Evolutionary conservation across 1,139 yeast genomes (phyloP).

Genomic region (Ogataea hybrid): DNA sequence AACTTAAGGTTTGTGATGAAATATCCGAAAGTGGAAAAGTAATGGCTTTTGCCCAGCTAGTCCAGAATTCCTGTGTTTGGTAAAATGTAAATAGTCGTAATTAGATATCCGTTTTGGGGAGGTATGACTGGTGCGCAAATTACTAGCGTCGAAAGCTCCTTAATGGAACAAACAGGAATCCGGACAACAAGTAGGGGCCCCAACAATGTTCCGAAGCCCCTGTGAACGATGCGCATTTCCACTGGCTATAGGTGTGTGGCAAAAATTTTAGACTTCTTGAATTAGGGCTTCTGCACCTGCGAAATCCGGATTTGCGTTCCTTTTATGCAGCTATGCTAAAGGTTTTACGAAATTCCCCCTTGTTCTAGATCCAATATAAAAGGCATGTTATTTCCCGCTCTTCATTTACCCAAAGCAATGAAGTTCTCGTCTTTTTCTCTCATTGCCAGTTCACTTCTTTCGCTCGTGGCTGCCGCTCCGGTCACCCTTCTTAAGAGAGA

Average conservation of each 20-base stretch:
- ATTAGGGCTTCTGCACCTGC: slow-evolving; percentile 3
- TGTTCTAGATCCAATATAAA: slow-evolving; percentile 3
- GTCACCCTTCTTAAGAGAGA: slow-evolving; percentile 24
- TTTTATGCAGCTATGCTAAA: slow-evolving; percentile 1
- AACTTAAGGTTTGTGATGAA: not conserved
- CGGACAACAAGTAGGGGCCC: not conserved
- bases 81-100: not conserved
- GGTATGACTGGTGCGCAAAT: not conserved
- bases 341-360: slow-evolving; percentile 6
- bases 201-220: not conserved
- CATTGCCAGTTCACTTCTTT: slow-evolving; percentile 4
- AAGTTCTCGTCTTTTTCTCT: slow-evolving; percentile 8
- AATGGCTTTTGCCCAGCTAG: not conserved
- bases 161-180: not conserved
- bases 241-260: not conserved
- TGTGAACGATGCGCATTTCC: not conserved
- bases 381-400: not conserved
- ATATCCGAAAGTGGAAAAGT: not conserved
- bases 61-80: not conserved
- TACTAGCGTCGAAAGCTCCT: not conserved
- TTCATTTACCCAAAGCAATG: slow-evolving; percentile 6
- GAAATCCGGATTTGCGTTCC: slow-evolving; percentile 8
- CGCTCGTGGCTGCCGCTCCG: slow-evolving; percentile 23
- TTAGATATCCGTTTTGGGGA: slow-evolving; percentile 6
- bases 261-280: not conserved